These are phyloP conservation scores for Lentithecium fluviatile DNA, from an alignment of 495 filamentous ascomycete genomes.

Conservation along the genomic window DNA sequence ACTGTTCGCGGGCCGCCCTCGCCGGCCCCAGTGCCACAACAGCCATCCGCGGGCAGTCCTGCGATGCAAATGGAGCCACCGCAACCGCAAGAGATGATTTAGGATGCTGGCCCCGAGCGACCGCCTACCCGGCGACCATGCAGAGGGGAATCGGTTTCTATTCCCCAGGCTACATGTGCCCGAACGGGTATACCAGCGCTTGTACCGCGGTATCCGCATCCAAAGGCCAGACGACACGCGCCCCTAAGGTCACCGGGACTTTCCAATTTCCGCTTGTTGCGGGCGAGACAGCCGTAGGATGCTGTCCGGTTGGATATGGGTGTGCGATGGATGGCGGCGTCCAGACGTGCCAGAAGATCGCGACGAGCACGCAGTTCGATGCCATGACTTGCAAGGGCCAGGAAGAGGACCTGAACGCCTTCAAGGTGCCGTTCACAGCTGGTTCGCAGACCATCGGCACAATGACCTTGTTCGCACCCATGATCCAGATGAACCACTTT, in stretches of 20 bases:
- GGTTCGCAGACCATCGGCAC: constrained; percentile 1
- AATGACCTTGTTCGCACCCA: constrained; percentile 13
- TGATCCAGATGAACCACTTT: constrained; percentile 16
- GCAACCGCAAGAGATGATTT: constrained; percentile 6
- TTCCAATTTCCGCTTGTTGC: constrained; percentile 5
- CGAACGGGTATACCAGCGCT: constrained; percentile 15
- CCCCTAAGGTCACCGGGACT: not conserved
- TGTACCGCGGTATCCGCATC: constrained; percentile 8
- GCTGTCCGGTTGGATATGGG: not conserved
- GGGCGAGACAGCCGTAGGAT: constrained; percentile 3
- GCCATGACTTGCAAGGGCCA: not conserved
- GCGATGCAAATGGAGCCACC: not conserved
- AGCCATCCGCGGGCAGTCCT: constrained; percentile 5
- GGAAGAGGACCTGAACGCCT: not conserved
- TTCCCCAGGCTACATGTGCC: constrained; percentile 18
- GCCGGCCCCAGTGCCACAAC: constrained; percentile 2
- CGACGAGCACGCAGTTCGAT: not conserved
- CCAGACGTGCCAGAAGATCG: constrained; percentile 5
- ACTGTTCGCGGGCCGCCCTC: constrained; percentile 4
- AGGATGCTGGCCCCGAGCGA: constrained; percentile 17
- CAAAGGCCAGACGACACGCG: not conserved
- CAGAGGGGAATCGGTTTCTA: constrained; percentile 20
- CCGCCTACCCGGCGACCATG: constrained; percentile 1
- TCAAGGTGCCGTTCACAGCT: constrained; percentile 8
- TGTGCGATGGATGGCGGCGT: not conserved